Conservation (phyloP, 495 filamentous ascomycete species). For the Staphylotrichum longicolle region DNA sequence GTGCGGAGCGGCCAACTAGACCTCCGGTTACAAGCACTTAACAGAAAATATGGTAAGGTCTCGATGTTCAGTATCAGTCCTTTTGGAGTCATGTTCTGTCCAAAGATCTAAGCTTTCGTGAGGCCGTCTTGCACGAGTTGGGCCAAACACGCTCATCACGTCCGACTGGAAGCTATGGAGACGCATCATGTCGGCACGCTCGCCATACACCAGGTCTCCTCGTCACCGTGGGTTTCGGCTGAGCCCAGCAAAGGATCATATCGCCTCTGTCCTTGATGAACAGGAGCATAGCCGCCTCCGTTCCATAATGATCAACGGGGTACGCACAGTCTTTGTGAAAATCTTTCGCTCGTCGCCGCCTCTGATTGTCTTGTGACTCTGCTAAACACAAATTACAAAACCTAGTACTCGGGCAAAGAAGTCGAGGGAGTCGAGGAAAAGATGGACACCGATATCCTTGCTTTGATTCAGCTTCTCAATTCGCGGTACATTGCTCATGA, state of each 20-base stretch:
- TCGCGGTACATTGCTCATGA: conserved; percentile 10
- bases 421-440: conserved; percentile 1
- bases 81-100: background rate
- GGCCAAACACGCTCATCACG: conserved; percentile 4
- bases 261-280: background rate
- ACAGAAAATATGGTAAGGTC: background rate
- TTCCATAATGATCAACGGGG: conserved; percentile 7
- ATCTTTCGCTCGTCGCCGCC: too few relatives aligned
- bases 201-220: background rate
- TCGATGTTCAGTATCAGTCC: too few relatives aligned
- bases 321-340: background rate
- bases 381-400: too few relatives aligned
- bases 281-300: background rate
- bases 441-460: conserved; percentile 1
- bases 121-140: conserved; percentile 2
- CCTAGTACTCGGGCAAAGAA: conserved; percentile 4
- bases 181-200: background rate
- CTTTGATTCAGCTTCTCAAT: conserved; percentile 7
- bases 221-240: background rate
- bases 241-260: background rate
- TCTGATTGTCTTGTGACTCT: too few relatives aligned
- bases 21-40: background rate
- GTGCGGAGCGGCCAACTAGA: background rate
- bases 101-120: background rate
- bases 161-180: conserved; percentile 4